Conservation (phyloP, 345 rosid species). For the Eucalyptus sp. region DNA sequence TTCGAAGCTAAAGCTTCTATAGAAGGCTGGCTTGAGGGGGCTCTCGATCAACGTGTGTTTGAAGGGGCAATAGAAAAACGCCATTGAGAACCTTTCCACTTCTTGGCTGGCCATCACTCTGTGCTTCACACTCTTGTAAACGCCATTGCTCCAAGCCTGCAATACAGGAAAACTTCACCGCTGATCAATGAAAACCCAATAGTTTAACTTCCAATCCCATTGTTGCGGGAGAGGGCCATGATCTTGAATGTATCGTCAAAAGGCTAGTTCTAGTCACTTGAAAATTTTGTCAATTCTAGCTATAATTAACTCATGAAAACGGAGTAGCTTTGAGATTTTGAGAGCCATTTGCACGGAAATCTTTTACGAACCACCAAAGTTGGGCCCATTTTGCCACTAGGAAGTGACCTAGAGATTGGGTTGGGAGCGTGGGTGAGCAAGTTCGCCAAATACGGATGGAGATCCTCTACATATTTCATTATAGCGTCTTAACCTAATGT, state of each 20-base stretch:
- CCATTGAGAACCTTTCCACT: constrained; percentile 45
- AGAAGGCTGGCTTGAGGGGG: constrained; percentile 22
- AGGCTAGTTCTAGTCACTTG: not conserved
- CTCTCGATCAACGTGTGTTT: constrained; percentile 34
- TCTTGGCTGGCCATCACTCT: constrained; percentile 40
- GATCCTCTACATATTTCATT: not conserved
- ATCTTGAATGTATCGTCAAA: not conserved
- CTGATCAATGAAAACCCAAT: not conserved
- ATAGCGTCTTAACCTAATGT: not conserved
- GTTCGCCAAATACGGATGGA: not conserved
- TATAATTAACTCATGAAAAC: not conserved
- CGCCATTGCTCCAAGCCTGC: constrained; percentile 67
- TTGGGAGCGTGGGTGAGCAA: not conserved
- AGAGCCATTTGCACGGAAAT: not conserved
- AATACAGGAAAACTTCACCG: not conserved
- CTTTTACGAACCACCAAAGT: not conserved
- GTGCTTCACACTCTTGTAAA: constrained; percentile 55
- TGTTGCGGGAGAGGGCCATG: not conserved
- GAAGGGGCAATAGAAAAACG: constrained; percentile 55
- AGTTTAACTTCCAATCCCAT: not conserved
- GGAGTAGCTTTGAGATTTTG: not conserved
- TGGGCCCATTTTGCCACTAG: not conserved
- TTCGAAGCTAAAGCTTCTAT: constrained; percentile 42
- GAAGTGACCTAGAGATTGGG: not conserved
- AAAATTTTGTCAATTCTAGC: not conserved